Evolutionary conservation across 805 yeast genomes (phyloP).

Genomic region (Sungouiella blattae): DNA sequence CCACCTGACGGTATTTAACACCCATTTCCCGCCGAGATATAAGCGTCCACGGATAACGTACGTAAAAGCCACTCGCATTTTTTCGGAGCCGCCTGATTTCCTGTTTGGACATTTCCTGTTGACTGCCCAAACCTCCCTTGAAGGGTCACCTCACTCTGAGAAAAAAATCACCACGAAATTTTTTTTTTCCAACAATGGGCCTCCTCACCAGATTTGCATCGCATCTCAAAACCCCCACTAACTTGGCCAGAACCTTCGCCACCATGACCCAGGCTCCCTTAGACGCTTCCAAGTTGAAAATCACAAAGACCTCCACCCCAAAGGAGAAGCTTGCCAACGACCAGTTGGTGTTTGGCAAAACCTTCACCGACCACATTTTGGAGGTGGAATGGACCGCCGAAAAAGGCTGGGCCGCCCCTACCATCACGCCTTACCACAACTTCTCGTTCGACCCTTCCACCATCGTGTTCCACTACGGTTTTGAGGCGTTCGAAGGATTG

Average conservation of each 20-base stretch:
- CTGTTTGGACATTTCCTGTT: too few species aligned
- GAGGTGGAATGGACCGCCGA: conserved; percentile 75
- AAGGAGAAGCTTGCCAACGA: conserved; percentile 35
- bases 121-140: too few species aligned
- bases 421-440: conserved; percentile 79
- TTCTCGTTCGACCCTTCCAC: conserved; percentile 81
- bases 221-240: too few species aligned
- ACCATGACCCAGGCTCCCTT: conserved; percentile 25
- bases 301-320: conserved; percentile 36
- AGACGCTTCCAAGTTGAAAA: conserved; percentile 36
- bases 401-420: conserved; percentile 86
- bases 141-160: too few species aligned
- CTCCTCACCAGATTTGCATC: too few species aligned
- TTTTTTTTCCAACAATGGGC: too few species aligned
- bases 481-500: conserved; percentile 93
- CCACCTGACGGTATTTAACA: too few species aligned
- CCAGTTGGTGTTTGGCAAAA: conserved; percentile 40
- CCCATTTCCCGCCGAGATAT: too few species aligned
- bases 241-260: conserved; percentile 12
- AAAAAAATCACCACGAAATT: too few species aligned
- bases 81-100: too few species aligned
- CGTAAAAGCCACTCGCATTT: too few species aligned
- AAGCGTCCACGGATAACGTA: too few species aligned
- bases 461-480: conserved; percentile 90
- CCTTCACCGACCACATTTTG: conserved; percentile 87